Evolutionary conservation across 768 basidiomycete genomes (phyloP).

Genomic region (Suillus alpinus): DNA sequence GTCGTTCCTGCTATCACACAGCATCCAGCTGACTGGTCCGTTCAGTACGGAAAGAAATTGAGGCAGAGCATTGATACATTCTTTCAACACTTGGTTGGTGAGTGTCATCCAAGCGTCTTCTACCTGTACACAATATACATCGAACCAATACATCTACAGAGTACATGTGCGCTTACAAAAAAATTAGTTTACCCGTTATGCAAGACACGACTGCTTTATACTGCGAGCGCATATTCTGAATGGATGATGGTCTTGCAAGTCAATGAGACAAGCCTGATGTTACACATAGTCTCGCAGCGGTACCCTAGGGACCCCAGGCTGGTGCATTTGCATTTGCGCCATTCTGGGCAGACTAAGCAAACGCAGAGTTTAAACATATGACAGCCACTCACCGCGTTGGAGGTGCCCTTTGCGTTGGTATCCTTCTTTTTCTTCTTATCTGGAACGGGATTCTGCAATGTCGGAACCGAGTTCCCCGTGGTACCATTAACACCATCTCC

Average conservation of each 20-base stretch:
- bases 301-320: neutral
- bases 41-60: constrained; percentile 12
- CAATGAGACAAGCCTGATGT: neutral
- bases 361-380: neutral
- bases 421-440: neutral
- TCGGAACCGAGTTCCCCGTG: neutral
- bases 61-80: neutral
- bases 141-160: neutral
- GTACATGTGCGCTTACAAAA: neutral
- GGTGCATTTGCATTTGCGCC: neutral
- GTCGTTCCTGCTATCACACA: constrained; percentile 9
- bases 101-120: neutral
- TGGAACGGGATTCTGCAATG: neutral
- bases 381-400: neutral
- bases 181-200: neutral
- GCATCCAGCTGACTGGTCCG: neutral
- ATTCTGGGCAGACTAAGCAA: neutral
- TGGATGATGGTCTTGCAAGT: neutral
- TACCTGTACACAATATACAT: neutral
- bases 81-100: neutral
- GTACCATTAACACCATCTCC: neutral
- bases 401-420: neutral
- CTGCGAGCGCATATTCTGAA: neutral
- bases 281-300: neutral
- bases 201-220: neutral